phyloP scores from a whole-genome alignment of 306 rosid genomes.

The Gastrolobium bilobum region DNA sequence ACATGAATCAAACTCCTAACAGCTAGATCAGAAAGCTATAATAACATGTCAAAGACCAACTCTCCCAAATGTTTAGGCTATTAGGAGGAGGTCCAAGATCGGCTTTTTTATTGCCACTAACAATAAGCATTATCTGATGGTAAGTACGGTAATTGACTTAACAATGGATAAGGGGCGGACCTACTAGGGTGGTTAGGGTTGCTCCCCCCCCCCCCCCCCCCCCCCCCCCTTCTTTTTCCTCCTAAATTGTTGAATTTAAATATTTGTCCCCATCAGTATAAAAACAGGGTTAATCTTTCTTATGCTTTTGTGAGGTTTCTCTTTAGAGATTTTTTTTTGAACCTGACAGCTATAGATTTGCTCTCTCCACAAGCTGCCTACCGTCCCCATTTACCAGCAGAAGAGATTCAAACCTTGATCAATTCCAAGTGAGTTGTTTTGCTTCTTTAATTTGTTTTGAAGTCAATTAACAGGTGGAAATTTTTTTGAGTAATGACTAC shows the following conservation, averaged over 20 bases:
- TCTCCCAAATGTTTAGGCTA: not conserved
- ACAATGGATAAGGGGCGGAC: too few species aligned
- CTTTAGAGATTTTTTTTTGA: slow-evolving; percentile 3
- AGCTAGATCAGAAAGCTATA: not conserved
- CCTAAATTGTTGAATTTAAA: not conserved
- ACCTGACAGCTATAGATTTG: not conserved
- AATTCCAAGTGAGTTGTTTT: not conserved
- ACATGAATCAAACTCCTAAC: not conserved
- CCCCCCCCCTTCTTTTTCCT: too few species aligned
- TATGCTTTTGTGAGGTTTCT: slow-evolving; percentile 13
- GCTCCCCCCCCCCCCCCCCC: too few species aligned
- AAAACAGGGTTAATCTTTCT: too few species aligned
- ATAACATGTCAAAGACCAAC: not conserved
- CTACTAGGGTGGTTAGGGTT: too few species aligned
- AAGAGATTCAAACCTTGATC: slow-evolving; percentile 13
- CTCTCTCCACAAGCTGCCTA: too few species aligned
- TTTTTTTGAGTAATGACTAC: not conserved
- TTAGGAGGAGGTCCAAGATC: not conserved
- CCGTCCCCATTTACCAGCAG: slow-evolving; percentile 3
- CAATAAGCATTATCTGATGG: not conserved
- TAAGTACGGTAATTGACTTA: too few species aligned
- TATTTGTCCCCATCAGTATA: not conserved
- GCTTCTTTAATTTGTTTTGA: slow-evolving; percentile 12
- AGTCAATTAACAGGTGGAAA: not conserved
- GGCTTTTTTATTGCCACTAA: not conserved